A percentile compares a stretch with the other conserved stretches of the same genome.
Conservation (phyloP, 176 grass and related monocot species). For the Elaeis guineensis region DNA sequence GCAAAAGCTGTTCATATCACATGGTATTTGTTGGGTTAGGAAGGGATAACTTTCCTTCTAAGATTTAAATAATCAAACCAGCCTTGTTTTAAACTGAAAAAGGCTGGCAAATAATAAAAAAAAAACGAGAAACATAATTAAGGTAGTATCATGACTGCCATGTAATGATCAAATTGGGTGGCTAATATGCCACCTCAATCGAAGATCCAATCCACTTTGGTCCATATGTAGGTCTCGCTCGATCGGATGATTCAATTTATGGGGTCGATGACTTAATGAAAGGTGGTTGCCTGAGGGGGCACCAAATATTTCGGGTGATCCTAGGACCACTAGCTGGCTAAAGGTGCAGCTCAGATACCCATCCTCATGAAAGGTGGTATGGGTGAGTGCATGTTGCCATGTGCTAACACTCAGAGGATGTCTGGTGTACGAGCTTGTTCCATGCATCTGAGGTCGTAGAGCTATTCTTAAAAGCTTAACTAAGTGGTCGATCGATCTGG, state of each 20-base stretch:
- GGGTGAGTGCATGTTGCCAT: background rate
- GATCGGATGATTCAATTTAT: background rate
- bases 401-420: no score
- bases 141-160: no score
- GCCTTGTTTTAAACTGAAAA: conserved; percentile 1
- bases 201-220: no score
- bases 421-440: no score
- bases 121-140: no score
- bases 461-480: no score
- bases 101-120: no score
- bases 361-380: background rate
- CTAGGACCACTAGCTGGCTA: background rate
- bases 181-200: no score
- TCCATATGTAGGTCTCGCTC: no score
- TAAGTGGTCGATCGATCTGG: no score
- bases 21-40: conserved; percentile 32
- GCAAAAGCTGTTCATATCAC: conserved; percentile 38
- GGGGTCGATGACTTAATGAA: background rate
- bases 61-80: conserved; percentile 27
- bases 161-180: no score
- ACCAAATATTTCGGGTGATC: background rate
- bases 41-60: conserved; percentile 28
- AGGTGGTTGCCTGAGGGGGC: background rate
- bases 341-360: background rate
- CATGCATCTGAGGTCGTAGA: no score